Evolutionary conservation across 306 rosid species (phyloP), one percentile per base, ranked within the genome.

Genomic region (Calophaca sinica): DNA sequence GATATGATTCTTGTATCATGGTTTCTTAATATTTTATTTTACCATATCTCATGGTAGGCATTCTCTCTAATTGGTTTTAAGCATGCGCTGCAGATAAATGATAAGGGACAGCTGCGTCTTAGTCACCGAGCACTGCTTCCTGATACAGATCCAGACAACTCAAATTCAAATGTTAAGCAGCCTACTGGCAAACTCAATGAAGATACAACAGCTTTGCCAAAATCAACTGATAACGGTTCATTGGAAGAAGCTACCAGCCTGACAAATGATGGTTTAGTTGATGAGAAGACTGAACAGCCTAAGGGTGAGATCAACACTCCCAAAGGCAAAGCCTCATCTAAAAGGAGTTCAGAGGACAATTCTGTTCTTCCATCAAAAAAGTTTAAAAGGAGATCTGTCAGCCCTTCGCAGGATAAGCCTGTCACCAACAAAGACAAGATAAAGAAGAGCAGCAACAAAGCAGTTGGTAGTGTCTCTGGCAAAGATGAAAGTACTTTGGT

Each of bases 31-130:
- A 51, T 80, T 64, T 14, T 9, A 54, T 69, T 71, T 70, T 50
- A 55, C 69, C 14, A 5, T 75, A 39, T 41, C 14, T 15, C 44
- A 52, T 59, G 29, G 62, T 61, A 8, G 7, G 55, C 45, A 32
- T 59, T 13, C 70, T 55, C 26, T 62, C 75, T 71, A 49, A 80
- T 77, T 1, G 60, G 45, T 32, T 68, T 55, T 67, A 64, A 29
- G 53, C 70, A n/a, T 78, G 62, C 31, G 12, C 74, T 85, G 70
- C 88, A 94, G 98, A 85, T 83, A 82, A 94, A 94, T 85, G 96
- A 87, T 32, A 91, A 88, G 79, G 97, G 98, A 28, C 98, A 94
- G 68, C 89, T 94, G 83, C 98, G 98, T 84, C 93, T 94, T 76
- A 94, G 98, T 79, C 90, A 75, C 73, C 84, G 89, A 68, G 96